phyloP scores from a whole-genome alignment of 345 rosid species.

The Geranium rotundifolium region DNA sequence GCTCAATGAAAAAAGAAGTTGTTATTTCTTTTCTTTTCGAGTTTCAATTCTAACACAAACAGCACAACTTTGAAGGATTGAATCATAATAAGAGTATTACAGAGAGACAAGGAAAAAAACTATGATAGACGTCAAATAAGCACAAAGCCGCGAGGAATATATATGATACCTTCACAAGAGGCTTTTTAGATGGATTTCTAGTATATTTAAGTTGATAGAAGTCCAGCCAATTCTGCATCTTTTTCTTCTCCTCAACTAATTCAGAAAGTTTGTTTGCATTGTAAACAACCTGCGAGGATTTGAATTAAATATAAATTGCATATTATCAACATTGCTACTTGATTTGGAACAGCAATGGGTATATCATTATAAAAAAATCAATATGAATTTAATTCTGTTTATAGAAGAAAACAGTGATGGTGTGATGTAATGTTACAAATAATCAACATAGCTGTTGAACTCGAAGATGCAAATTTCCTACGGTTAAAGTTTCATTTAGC shows the following conservation, averaged over 20 bases:
- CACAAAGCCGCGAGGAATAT: too few relatives aligned
- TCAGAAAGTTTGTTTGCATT: conserved; percentile 61
- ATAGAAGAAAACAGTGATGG: too few relatives aligned
- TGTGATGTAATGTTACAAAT: too few relatives aligned
- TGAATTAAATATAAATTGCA: conserved; percentile 1
- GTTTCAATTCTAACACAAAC: background rate
- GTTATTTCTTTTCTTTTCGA: background rate
- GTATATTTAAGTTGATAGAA: conserved; percentile 62
- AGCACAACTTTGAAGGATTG: background rate
- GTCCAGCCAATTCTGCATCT: conserved; percentile 73
- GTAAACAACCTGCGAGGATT: conserved; percentile 51
- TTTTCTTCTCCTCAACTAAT: conserved; percentile 52
- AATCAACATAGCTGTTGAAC: too few relatives aligned
- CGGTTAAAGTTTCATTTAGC: background rate
- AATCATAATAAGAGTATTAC: background rate
- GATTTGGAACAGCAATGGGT: too few relatives aligned
- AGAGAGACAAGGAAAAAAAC: too few relatives aligned
- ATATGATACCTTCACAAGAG: conserved; percentile 39
- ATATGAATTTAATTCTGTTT: background rate
- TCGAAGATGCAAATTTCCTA: too few relatives aligned
- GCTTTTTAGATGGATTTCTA: conserved; percentile 49
- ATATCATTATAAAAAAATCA: background rate
- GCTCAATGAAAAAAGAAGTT: conserved; percentile 12
- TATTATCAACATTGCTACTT: background rate
- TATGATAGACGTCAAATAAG: too few relatives aligned